Conservation (phyloP, 192 early-diverging fungal genomes). For the Gryganskiella cystojenkinii region DNA sequence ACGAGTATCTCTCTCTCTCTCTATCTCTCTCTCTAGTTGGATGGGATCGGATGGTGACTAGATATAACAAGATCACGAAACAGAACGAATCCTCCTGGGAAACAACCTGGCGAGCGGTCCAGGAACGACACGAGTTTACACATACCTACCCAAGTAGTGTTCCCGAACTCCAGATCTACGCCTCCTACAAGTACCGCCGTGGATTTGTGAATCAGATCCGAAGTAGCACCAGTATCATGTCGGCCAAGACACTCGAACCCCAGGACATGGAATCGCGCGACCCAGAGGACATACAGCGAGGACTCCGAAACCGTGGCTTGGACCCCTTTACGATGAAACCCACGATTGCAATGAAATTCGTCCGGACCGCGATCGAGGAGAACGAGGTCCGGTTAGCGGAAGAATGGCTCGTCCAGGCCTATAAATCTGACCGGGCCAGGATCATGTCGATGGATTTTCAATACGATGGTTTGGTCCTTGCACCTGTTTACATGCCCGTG, state of each 20-base stretch:
- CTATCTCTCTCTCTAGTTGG: conserved; percentile 35
- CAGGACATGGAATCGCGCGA: conserved; percentile 54
- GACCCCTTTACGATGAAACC: conserved; percentile 62
- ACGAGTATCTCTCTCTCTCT: not conserved
- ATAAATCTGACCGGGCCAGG: conserved; percentile 55
- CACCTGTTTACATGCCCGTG: conserved; percentile 64
- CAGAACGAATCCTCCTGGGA: conserved; percentile 59
- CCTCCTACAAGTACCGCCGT: conserved; percentile 60
- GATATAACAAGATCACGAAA: conserved; percentile 55
- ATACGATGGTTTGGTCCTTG: conserved; percentile 44
- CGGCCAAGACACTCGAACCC: conserved; percentile 42
- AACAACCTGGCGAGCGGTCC: conserved; percentile 59
- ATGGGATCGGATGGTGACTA: conserved; percentile 51
- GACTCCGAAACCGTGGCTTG: conserved; percentile 44
- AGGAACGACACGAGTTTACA: conserved; percentile 43
- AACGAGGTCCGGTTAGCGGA: conserved; percentile 56
- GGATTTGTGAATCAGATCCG: conserved; percentile 61
- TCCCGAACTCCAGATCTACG: conserved; percentile 60
- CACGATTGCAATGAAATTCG: conserved; percentile 57
- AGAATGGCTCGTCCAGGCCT: conserved; percentile 50
- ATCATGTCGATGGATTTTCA: conserved; percentile 57
- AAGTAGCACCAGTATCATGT: conserved; percentile 49
- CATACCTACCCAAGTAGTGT: conserved; percentile 42
- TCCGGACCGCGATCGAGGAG: conserved; percentile 50
- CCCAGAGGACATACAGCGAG: conserved; percentile 17